Evolutionary conservation across 140 eudicot genomes (phyloP).

Genomic region (Oenanthe javanica): DNA sequence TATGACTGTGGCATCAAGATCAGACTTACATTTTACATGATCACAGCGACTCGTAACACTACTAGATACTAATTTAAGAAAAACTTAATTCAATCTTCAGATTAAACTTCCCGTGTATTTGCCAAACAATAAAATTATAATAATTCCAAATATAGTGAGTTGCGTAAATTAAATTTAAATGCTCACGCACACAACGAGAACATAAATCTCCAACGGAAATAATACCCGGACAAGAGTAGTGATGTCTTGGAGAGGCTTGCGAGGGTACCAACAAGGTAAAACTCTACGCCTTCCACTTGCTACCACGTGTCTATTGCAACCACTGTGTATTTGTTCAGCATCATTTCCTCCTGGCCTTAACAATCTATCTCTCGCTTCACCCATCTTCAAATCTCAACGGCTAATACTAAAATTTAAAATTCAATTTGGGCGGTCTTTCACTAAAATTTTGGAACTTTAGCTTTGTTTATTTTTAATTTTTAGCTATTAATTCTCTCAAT

Average conservation of each 20-base stretch:
- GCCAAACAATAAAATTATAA: no score
- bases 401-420: background rate
- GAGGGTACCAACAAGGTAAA: background rate
- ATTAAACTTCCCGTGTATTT: no score
- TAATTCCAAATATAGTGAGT: no score
- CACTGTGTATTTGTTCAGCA: background rate
- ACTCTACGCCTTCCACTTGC: no score
- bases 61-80: no score
- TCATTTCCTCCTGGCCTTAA: background rate
- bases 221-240: background rate
- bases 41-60: background rate
- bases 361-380: conserved; percentile 6
- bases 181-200: background rate
- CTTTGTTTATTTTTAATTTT: no score
- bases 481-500: no score
- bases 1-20: background rate
- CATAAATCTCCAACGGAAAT: background rate
- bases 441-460: background rate
- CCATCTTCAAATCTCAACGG: background rate
- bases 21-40: background rate
- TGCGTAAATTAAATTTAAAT: background rate
- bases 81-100: no score
- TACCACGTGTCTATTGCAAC: no score
- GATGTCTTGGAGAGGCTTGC: background rate
- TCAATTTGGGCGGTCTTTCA: background rate